A percentile compares a stretch with the other conserved stretches of the same genome.
Evolutionary conservation across 106 monocot genomes (phyloP).

Genomic region (Phalaenopsis aphrodite): DNA sequence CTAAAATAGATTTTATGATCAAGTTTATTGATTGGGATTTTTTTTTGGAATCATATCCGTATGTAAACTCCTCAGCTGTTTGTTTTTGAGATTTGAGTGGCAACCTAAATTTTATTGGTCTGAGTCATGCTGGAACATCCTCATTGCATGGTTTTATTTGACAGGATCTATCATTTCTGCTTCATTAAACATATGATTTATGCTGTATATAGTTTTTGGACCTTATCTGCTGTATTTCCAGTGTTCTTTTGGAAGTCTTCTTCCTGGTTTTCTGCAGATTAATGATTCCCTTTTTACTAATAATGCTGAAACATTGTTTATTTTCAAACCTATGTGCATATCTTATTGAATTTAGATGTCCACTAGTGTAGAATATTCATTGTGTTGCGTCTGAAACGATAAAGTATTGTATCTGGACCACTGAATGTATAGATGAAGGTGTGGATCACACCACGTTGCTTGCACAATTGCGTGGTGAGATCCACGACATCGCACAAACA

Average conservation of each 20-base stretch:
- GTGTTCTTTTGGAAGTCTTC: background rate
- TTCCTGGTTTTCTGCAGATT: background rate
- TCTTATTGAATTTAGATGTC: background rate
- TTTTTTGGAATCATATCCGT: background rate
- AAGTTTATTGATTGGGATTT: background rate
- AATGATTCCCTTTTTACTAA: background rate
- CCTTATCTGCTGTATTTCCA: background rate
- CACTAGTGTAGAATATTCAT: background rate
- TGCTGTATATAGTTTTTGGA: background rate
- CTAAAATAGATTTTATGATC: constrained; percentile 2
- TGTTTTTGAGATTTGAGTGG: background rate
- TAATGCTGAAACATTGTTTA: background rate
- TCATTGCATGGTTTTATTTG: too few species aligned
- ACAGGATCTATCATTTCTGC: too few species aligned
- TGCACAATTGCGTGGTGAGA: too few species aligned
- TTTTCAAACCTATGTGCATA: background rate
- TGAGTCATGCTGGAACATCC: background rate
- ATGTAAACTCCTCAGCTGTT: too few species aligned
- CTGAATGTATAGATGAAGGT: too few species aligned
- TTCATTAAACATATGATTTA: background rate
- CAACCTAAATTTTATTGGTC: background rate
- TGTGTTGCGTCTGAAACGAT: background rate
- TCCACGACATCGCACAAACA: too few species aligned
- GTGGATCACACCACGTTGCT: too few species aligned
- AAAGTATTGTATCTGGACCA: too few species aligned